A percentile compares a stretch with the other conserved stretches of the same genome.
These are phyloP conservation scores for Pythium aristosporum DNA, from an alignment of 352 stramenopile species.

Conservation along the genomic window DNA sequence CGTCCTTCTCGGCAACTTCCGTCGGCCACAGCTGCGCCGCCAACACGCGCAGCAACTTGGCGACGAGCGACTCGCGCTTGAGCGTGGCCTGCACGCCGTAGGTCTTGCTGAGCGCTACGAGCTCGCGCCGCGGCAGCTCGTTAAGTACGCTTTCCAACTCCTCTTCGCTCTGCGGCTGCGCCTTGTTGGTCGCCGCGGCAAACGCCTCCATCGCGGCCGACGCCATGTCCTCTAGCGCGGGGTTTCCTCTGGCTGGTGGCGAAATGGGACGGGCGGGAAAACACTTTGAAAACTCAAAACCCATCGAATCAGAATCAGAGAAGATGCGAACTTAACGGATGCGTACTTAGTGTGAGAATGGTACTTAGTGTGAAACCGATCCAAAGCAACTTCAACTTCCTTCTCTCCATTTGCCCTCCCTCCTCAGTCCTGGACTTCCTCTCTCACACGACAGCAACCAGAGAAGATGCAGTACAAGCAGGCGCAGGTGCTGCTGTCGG, in stretches of 20 bases:
- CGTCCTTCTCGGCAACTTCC: neutral
- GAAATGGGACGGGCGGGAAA: conserved; percentile 4
- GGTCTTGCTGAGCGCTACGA: conserved; percentile 27
- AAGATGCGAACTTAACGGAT: neutral
- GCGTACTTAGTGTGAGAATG: conserved; percentile 3
- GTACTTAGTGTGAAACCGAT: neutral
- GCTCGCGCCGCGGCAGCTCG: conserved; percentile 21
- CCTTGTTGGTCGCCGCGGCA: conserved; percentile 11
- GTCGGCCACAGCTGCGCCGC: conserved; percentile 10
- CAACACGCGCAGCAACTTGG: conserved; percentile 18
- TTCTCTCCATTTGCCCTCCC: neutral
- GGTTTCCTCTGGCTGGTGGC: neutral
- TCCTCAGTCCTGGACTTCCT: neutral
- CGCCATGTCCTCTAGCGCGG: neutral
- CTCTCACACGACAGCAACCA: neutral
- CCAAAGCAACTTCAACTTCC: conserved; percentile 8
- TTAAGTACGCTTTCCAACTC: conserved; percentile 21
- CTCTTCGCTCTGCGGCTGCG: conserved; percentile 3
- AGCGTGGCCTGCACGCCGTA: conserved; percentile 28
- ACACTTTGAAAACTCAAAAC: conserved; percentile 20
- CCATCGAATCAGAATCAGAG: neutral
- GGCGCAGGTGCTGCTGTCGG: conserved; percentile 47
- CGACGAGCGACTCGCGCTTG: conserved; percentile 28
- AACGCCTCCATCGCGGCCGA: conserved; percentile 16
- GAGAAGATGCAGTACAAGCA: conserved; percentile 56